Conservation (phyloP, 805 yeast genomes). For the Cyberlindnera amylophila region DNA sequence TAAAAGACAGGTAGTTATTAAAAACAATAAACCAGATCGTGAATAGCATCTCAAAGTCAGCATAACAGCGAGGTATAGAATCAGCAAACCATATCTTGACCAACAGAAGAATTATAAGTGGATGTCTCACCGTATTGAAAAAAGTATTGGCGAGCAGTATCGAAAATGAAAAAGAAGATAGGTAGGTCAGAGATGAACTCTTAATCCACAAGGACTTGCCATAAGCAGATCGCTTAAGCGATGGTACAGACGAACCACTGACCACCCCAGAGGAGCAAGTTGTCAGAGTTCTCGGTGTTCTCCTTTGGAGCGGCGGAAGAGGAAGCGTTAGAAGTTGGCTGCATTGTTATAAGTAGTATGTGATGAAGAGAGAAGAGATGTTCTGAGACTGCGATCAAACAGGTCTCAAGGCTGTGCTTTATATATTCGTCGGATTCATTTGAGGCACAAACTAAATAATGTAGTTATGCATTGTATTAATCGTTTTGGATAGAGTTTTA, state of each 20-base stretch:
- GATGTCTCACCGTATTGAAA: not conserved
- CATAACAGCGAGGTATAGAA: not conserved
- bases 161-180: not conserved
- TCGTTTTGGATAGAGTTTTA: no score
- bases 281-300: constrained; percentile 12
- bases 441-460: no score
- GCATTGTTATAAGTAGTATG: constrained; percentile 5
- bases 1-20: no score
- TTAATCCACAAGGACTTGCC: no score
- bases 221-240: constrained; percentile 6
- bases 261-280: constrained; percentile 6
- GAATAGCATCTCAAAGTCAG: not conserved
- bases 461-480: no score
- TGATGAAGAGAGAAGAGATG: not conserved
- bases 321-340: constrained; percentile 10
- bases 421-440: not conserved
- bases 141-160: no score
- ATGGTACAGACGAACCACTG: constrained; percentile 11
- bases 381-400: not conserved
- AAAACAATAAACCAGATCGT: no score
- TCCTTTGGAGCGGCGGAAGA: constrained; percentile 12
- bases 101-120: no score
- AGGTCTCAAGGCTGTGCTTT: not conserved
- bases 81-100: not conserved
- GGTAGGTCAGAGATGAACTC: not conserved